These are phyloP conservation scores for Cladosporium sp. DNA, from an alignment of 2,329 filamentous ascomycete genomes.

Conservation along the genomic window DNA sequence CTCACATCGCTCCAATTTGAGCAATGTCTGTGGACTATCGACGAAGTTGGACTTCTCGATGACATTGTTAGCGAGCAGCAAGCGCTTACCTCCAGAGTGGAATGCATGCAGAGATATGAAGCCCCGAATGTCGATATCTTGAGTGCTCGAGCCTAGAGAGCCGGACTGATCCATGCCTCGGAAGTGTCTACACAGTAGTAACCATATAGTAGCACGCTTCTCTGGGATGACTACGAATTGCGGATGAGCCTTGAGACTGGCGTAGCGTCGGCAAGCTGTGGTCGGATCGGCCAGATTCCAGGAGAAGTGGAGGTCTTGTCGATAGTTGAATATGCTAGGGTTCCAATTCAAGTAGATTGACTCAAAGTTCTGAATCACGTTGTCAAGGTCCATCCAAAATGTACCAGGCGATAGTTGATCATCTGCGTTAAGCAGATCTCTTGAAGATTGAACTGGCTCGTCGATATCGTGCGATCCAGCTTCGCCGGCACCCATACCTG, in stretches of 20 bases:
- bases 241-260: slow-evolving; percentile 66
- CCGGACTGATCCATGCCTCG: slow-evolving; percentile 25
- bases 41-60: slow-evolving; percentile 79
- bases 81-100: slow-evolving; percentile 62
- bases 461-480: slow-evolving; percentile 15
- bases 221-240: slow-evolving; percentile 55
- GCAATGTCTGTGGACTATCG: slow-evolving; percentile 86
- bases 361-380: slow-evolving; percentile 86
- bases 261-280: slow-evolving; percentile 48
- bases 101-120: slow-evolving; percentile 89
- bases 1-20: slow-evolving; percentile 65
- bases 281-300: slow-evolving; percentile 59
- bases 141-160: slow-evolving; percentile 31
- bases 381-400: slow-evolving; percentile 89
- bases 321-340: slow-evolving; percentile 71
- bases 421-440: slow-evolving; percentile 35
- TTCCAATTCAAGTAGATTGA: slow-evolving; percentile 98
- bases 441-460: slow-evolving; percentile 27
- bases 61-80: slow-evolving; percentile 69
- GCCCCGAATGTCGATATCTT: slow-evolving; percentile 48
- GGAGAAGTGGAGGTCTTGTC: slow-evolving; percentile 84
- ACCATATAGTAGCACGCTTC: slow-evolving; percentile 65
- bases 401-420: slow-evolving; percentile 59
- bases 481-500: not conserved
- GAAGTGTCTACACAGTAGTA: slow-evolving; percentile 84